phyloP scores from a whole-genome alignment of 2,329 filamentous ascomycete species.

The Xylaria arbuscula region DNA sequence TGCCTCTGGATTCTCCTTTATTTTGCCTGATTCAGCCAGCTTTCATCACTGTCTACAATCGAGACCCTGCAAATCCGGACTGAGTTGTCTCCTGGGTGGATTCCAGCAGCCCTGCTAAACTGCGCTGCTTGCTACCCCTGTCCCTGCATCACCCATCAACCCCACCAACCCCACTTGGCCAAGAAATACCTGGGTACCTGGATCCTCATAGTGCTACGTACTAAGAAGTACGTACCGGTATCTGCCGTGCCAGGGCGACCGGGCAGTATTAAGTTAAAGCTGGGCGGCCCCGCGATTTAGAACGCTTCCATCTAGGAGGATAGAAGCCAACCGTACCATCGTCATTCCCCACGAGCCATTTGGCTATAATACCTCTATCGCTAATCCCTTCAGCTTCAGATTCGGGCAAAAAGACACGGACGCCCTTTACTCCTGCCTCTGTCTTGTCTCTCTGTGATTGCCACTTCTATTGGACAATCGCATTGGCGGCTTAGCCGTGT shows the following conservation, averaged over 20 bases:
- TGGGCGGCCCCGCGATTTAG: slow-evolving; percentile 28
- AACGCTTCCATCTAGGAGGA: slow-evolving; percentile 5
- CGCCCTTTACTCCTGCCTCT: background rate
- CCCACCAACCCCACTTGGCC: slow-evolving; percentile 15
- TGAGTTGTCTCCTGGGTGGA: slow-evolving; percentile 10
- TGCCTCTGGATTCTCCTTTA: background rate
- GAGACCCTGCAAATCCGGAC: slow-evolving; percentile 1
- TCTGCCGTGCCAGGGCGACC: slow-evolving; percentile 2
- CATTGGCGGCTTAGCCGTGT: slow-evolving; percentile 22
- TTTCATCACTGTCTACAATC: background rate
- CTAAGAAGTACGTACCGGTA: no score
- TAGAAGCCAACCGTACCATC: background rate
- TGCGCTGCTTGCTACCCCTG: slow-evolving; percentile 19
- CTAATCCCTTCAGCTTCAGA: slow-evolving; percentile 9
- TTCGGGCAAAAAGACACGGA: background rate
- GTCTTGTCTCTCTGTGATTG: background rate
- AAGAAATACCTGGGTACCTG: slow-evolving; percentile 5
- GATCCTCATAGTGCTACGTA: no score
- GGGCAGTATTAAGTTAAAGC: slow-evolving; percentile 25
- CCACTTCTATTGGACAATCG: slow-evolving; percentile 10
- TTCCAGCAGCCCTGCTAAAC: slow-evolving; percentile 8
- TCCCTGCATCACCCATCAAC: slow-evolving; percentile 32
- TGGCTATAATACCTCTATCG: slow-evolving; percentile 1
- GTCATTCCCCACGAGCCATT: background rate
- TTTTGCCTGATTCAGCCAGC: background rate